These are phyloP conservation scores for Wilcoxina mikolae DNA, from an alignment of 495 filamentous ascomycete species.

Conservation along the genomic window DNA sequence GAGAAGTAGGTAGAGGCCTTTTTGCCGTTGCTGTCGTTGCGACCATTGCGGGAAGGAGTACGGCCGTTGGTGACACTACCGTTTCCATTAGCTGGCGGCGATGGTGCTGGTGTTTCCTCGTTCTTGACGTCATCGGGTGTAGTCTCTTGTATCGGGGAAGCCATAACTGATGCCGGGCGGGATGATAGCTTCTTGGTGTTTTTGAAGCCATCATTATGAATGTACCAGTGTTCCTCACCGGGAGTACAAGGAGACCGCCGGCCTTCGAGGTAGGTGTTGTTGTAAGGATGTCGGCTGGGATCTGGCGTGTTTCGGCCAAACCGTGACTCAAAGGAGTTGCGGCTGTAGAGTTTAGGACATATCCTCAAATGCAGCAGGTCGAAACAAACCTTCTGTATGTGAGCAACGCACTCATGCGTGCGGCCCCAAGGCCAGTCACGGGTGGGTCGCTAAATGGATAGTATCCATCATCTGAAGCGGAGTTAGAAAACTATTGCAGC, in stretches of 20 bases:
- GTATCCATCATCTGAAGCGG: slow-evolving; percentile 67
- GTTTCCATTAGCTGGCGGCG: not conserved
- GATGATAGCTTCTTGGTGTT: slow-evolving; percentile 31
- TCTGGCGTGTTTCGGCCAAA: slow-evolving; percentile 90
- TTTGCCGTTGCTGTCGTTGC: not conserved
- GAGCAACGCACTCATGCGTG: slow-evolving; percentile 88
- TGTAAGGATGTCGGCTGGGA: slow-evolving; percentile 60
- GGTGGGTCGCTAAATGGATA: slow-evolving; percentile 76
- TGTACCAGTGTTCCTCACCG: slow-evolving; percentile 72
- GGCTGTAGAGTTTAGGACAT: slow-evolving; percentile 36
- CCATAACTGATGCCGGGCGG: slow-evolving; percentile 6
- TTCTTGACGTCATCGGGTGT: not conserved
- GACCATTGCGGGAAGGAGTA: not conserved
- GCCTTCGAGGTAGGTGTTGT: slow-evolving; percentile 39
- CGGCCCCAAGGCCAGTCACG: slow-evolving; percentile 71
- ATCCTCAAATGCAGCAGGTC: not conserved
- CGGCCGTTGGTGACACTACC: not conserved
- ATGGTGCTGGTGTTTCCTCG: slow-evolving; percentile 7
- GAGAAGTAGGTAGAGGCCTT: slow-evolving; percentile 77
- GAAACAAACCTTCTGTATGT: slow-evolving; percentile 54
- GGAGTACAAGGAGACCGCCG: slow-evolving; percentile 46
- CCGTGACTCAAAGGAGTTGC: slow-evolving; percentile 88
- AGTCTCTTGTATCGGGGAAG: not conserved
- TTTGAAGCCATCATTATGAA: slow-evolving; percentile 90
- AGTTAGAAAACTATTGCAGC: not conserved